Evolutionary conservation across 2,329 filamentous ascomycete genomes (phyloP), one percentile per base, ranked within the genome.

Genomic region (Phoma sp.): DNA sequence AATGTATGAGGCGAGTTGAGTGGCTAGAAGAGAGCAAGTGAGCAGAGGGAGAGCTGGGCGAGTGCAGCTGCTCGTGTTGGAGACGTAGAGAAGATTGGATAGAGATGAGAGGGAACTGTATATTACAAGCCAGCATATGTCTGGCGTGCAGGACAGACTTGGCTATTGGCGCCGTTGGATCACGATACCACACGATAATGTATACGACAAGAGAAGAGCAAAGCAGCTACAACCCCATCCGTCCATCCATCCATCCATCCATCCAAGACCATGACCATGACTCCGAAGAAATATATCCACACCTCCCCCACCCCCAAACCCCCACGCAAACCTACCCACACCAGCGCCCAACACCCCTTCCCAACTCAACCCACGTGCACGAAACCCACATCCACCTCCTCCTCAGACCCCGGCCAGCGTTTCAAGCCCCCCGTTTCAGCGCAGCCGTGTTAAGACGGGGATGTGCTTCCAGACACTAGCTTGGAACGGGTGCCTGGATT

Each of bases 101-200:
- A 5, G 29, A 15, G 15, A 29, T 31, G 17, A n/a, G 13, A n/a
- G 12, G 12, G 33, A 39, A 22, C 27, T 43, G 51, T 54, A 41
- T 19, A 40, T 25, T 43, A 46, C 37, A 36, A 49, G 40, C 32
- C 22, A 43, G 29, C 22, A 32, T 32, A 44, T 24, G 40, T 39
- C 33, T 12, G 40, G 48, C 33, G 40, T 33, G 39, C 19, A 13
- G 15, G 25, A 29, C 12, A 31, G 47, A 24, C 12, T 15, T 17
- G 8, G 25, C 25, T 19, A n/a, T 27, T n/a, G 40, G 10, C 13
- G 25, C 17, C 7, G 8, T 44, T 38, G 40, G 25, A 29, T 32
- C 25, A 55, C 32, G 45, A 55, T 44, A 50, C 52, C 36, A 55
- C 32, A 38, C 24, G 27, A 43, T 31, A 21, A 22, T 36, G 37